Base-by-base conservation (phyloP, 495 filamentous ascomycete species). In the Lophium mytilinum region DNA sequence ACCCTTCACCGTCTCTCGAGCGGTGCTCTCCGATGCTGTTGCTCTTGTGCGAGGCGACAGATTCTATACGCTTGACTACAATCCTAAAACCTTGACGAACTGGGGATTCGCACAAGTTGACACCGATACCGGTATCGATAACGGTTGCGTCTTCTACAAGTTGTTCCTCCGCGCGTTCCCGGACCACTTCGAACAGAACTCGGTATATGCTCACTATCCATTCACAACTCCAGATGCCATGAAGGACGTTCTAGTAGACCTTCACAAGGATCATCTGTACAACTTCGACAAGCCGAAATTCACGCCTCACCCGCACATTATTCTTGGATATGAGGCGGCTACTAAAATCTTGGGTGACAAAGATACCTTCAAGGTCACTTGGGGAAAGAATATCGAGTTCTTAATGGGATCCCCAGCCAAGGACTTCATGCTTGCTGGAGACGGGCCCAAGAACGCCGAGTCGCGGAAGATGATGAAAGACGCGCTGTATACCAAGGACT, bases 21-120 rank as follows among this genome's bases (percentile, higher is more conserved):
- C 86, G 0, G 85, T 96, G 50, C 75, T 96, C 6, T 91, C 88
- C 0, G 90, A 96, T 67, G 90, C 90, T 1, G 86, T 90, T 9
- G 82, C 83, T 37, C 73, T 95, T n/a, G 89, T 94, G 37, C 80
- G 90, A 36, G 87, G 89, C 12, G 90, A 96, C 68, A 78, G 90
- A 3, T 90, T 92, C 72, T 91, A 93, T 69, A 94, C 90, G 7
- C 73, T 79, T 46, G 78, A 81, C 61, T 69, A 88, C 68, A 86
- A 82, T 35, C 80, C 90, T 0, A 81, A 80, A 36, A 79, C 83
- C 54, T 78, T 95, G 14, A 96, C 90, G 4, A 90, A 87, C 64
- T 95, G 88, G 88, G 89, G 87, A 3, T 78, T 72, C 65, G 72
- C 64, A 11, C 77, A 81, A 52, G 77, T 78, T 30, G 72, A 74